A percentile compares a stretch with the other conserved stretches of the same genome.
These are phyloP conservation scores for Phytophthora vignae DNA, from an alignment of 352 stramenopile genomes.

Conservation along the genomic window DNA sequence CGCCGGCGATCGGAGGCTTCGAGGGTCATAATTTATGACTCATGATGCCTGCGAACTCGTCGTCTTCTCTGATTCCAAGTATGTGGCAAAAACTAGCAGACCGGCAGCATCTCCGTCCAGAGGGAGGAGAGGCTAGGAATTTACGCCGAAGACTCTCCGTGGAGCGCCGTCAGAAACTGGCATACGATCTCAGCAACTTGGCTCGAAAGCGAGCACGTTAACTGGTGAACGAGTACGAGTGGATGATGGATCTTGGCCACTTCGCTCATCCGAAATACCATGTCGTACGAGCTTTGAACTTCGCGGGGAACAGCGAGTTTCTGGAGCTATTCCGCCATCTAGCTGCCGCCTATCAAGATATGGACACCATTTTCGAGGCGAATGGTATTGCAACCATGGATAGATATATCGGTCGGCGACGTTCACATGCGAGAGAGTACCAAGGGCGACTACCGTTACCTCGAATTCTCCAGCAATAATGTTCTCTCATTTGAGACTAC, in stretches of 20 bases:
- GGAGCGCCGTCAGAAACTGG: constrained; percentile 46
- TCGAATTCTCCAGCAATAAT: constrained; percentile 41
- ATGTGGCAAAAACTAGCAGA: constrained; percentile 39
- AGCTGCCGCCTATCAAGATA: constrained; percentile 24
- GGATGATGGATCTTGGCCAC: not conserved
- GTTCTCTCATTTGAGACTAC: constrained; percentile 45
- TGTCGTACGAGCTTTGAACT: constrained; percentile 8
- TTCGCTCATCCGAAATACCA: constrained; percentile 7
- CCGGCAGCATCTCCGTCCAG: constrained; percentile 19
- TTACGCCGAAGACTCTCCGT: constrained; percentile 37
- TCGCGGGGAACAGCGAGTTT: constrained; percentile 22
- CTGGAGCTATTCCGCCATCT: constrained; percentile 15
- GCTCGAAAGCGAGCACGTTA: constrained; percentile 29
- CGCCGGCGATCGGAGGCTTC: not conserved
- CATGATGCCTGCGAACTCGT: not conserved
- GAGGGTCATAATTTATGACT: too few species aligned
- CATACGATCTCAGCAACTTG: constrained; percentile 35
- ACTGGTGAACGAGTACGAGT: constrained; percentile 19
- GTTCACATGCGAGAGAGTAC: constrained; percentile 26
- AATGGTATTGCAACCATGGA: constrained; percentile 25
- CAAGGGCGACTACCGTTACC: constrained; percentile 16
- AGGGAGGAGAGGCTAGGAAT: constrained; percentile 31
- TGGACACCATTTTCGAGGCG: constrained; percentile 27
- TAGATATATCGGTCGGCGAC: constrained; percentile 15
- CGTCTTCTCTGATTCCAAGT: not conserved